A percentile compares a stretch with the other conserved stretches of the same genome.
These are phyloP conservation scores for Boletus bicolor DNA, from an alignment of 768 basidiomycete genomes.

Conservation along the genomic window DNA sequence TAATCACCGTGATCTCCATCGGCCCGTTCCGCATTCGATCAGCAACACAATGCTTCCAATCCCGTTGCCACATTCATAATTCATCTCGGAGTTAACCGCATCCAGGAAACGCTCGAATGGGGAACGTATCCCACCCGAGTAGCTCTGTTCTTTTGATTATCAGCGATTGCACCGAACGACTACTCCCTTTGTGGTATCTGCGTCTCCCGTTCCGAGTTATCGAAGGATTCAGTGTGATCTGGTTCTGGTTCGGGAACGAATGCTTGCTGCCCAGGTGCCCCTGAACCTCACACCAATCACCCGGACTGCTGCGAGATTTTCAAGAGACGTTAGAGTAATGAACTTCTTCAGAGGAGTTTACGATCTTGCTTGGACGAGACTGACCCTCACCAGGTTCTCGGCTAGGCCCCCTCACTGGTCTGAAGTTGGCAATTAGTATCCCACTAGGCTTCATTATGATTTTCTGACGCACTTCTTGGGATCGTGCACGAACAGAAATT, in stretches of 20 bases:
- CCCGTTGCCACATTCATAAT: slow-evolving; percentile 5
- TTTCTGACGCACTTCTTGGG: not conserved
- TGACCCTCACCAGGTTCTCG: not conserved
- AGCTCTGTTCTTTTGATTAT: slow-evolving; percentile 3
- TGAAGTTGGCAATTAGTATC: not conserved
- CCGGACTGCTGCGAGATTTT: not conserved
- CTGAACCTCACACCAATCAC: not conserved
- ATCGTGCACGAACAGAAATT: not conserved
- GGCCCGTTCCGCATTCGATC: slow-evolving; percentile 17
- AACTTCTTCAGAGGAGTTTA: not conserved
- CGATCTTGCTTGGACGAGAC: not conserved
- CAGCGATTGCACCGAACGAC: not conserved
- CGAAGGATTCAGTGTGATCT: not conserved
- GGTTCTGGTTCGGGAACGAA: not conserved
- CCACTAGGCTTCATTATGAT: not conserved
- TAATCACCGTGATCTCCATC: slow-evolving; percentile 28
- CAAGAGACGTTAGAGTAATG: not conserved
- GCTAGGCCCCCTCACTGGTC: not conserved
- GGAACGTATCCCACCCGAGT: not conserved
- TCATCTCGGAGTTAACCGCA: slow-evolving; percentile 8
- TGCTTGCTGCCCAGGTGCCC: not conserved
- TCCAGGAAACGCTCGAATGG: not conserved
- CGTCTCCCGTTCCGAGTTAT: not conserved
- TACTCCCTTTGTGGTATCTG: slow-evolving; percentile 2
- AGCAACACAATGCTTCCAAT: not conserved